phyloP scores from a whole-genome alignment of 2,329 filamentous ascomycete genomes.

The Coniochaeta hoffmannii region DNA sequence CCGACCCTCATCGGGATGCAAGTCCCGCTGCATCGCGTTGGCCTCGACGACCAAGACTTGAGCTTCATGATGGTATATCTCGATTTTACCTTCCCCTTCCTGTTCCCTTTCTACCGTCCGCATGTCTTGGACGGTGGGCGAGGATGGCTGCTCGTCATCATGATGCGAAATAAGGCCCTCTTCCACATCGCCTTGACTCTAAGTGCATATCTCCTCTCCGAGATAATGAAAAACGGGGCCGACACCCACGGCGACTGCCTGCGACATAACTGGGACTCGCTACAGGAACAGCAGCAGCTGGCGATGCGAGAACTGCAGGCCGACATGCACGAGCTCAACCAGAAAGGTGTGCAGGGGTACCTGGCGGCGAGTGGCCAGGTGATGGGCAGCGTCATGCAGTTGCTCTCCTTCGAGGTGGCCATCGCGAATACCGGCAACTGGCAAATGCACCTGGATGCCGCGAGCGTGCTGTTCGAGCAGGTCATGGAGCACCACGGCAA shows the following conservation, averaged over 20 bases:
- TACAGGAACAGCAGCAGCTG: slow-evolving; percentile 22
- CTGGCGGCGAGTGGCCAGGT: slow-evolving; percentile 20
- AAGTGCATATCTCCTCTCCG: slow-evolving; percentile 48
- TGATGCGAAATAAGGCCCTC: slow-evolving; percentile 49
- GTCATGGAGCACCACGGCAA: slow-evolving; percentile 20
- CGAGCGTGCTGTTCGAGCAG: slow-evolving; percentile 30
- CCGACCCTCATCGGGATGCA: not conserved
- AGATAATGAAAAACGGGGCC: slow-evolving; percentile 26
- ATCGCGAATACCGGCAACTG: slow-evolving; percentile 29
- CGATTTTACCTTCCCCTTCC: slow-evolving; percentile 53
- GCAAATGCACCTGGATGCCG: slow-evolving; percentile 34
- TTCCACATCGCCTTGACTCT: slow-evolving; percentile 51
- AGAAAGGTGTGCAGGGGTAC: slow-evolving; percentile 16
- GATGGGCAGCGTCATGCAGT: slow-evolving; percentile 31
- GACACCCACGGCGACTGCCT: slow-evolving; percentile 9
- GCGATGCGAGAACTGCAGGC: slow-evolving; percentile 18
- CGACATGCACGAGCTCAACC: slow-evolving; percentile 21
- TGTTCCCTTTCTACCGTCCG: slow-evolving; percentile 57
- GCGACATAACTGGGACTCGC: slow-evolving; percentile 10
- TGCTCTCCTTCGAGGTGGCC: slow-evolving; percentile 31
- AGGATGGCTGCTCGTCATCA: slow-evolving; percentile 51
- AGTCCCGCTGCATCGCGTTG: not conserved
- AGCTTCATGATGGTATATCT: slow-evolving; percentile 50
- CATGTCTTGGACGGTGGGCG: slow-evolving; percentile 47
- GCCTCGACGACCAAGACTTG: slow-evolving; percentile 15